Percentiles rank a stretch among this genome's conserved stretches.
Evolutionary conservation across 164 flowering plant species (phyloP).

Genomic region (Cinnamomum chago): DNA sequence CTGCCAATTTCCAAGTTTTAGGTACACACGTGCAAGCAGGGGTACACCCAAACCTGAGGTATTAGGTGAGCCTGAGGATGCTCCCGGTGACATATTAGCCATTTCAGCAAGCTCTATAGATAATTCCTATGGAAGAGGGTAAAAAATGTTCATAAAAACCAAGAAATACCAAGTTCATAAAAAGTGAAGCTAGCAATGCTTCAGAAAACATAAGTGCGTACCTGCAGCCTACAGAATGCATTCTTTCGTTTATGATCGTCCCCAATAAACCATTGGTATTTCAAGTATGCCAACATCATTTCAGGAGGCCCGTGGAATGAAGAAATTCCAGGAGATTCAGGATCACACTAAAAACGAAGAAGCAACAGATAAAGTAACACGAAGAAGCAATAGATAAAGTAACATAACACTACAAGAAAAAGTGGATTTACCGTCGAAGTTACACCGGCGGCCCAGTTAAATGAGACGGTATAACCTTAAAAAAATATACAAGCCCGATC

Average conservation of each 20-base stretch:
- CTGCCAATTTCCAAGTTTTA: slow-evolving; percentile 80
- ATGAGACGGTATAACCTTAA: too few species aligned
- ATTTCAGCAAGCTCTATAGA: slow-evolving; percentile 57
- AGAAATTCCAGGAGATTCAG: slow-evolving; percentile 65
- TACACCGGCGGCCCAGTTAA: too few species aligned
- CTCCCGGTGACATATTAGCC: slow-evolving; percentile 31
- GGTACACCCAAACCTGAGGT: slow-evolving; percentile 46
- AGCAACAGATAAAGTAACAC: not conserved
- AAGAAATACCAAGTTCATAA: not conserved
- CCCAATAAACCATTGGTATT: slow-evolving; percentile 95
- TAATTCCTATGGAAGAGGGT: slow-evolving; percentile 42
- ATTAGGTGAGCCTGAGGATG: slow-evolving; percentile 28
- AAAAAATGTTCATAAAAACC: not conserved
- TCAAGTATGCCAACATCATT: slow-evolving; percentile 80
- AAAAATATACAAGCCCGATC: too few species aligned
- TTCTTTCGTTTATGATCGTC: slow-evolving; percentile 86
- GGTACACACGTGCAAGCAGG: slow-evolving; percentile 81
- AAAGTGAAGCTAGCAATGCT: not conserved
- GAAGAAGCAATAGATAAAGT: not conserved
- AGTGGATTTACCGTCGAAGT: too few species aligned
- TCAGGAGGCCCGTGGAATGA: slow-evolving; percentile 79
- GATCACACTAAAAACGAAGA: slow-evolving; percentile 64
- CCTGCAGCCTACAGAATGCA: slow-evolving; percentile 84
- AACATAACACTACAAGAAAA: too few species aligned
- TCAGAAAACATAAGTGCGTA: slow-evolving; percentile 9